Base-by-base conservation (phyloP, 2,329 filamentous ascomycete species). In the Aspergillus fumigatiaffinis region DNA sequence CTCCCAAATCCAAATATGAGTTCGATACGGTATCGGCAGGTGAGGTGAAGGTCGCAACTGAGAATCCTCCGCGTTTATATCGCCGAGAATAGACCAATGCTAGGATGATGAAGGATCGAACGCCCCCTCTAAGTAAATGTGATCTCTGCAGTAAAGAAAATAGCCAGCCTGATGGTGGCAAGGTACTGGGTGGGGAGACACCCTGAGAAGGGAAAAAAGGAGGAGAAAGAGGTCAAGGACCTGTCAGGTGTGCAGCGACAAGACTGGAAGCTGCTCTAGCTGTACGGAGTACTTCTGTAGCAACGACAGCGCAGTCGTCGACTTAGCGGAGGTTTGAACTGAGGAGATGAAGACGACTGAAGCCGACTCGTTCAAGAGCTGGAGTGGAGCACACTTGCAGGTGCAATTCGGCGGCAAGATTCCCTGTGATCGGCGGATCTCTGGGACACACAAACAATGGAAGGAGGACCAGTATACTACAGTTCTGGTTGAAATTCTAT, bases 261-360 rank as follows among this genome's bases (percentile, higher is more conserved):
- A 35, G 14, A 25, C 29, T 41, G 41, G 41, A 44, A 23, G 41
- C 41, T 20, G 41, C n/a, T 44, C n/a, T 12, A 44, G 41, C 41
- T 50, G 23, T 29, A 10, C 9, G 28, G 10, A 12, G 28, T 35
- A 50, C 49, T 59, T 53, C 58, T 58, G 63, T 53, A 59, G 59
- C 54, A 62, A 56, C 57, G 55, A 55, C 50, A 35, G 53, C 49
- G 29, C 28, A 52, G 50, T 35, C 42, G 46, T 35, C 54, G 46
- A 38, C 50, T 20, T 14, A 53, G 42, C 42, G 42, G 17, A 46
- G n/a, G 20, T 21, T 46, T 21, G 20, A 46, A 23, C 20, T 23
- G 41, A 35, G 41, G 21, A 44, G 28, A 29, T 29, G 28, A 23
- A 21, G n/a, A 3, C n/a, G 8, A 46, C 42, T 14, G 8, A 46